Conservation (phyloP, 495 filamentous ascomycete species). For the Penicillium ucsense region DNA sequence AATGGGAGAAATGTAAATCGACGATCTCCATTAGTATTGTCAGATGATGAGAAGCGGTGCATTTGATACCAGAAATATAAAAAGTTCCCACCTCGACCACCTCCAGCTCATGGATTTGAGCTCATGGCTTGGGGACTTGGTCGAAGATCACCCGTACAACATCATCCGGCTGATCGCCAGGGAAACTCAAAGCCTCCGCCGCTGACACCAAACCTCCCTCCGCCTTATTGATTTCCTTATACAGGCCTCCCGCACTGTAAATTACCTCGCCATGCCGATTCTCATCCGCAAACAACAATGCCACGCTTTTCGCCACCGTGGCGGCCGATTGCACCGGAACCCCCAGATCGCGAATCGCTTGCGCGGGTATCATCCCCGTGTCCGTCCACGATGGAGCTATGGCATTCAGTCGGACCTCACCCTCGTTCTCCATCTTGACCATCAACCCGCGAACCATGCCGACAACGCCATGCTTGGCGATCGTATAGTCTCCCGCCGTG, state of each 20-base stretch:
- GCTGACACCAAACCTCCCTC: constrained; percentile 16
- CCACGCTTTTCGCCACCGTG: constrained; percentile 30
- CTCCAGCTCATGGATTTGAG: too few species aligned
- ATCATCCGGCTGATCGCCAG: constrained; percentile 7
- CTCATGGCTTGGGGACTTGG: neutral
- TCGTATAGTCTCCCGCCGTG: constrained; percentile 25
- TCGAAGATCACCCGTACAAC: constrained; percentile 7
- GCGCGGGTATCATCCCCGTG: constrained; percentile 20
- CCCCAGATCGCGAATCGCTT: constrained; percentile 14
- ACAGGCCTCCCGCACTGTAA: constrained; percentile 29
- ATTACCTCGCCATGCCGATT: constrained; percentile 27
- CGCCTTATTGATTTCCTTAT: constrained; percentile 28
- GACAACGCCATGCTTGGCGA: constrained; percentile 31
- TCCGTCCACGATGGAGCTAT: constrained; percentile 35
- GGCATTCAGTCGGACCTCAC: constrained; percentile 27
- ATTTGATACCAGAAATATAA: too few species aligned
- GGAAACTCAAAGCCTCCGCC: constrained; percentile 4
- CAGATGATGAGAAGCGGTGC: too few species aligned
- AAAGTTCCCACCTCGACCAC: too few species aligned
- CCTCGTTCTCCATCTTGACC: constrained; percentile 1
- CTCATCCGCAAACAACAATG: constrained; percentile 24
- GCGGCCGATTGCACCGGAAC: constrained; percentile 20
- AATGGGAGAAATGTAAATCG: too few species aligned
- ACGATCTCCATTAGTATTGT: too few species aligned
- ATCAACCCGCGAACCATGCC: constrained; percentile 25